phyloP scores from a whole-genome alignment of 495 filamentous ascomycete genomes.

The Hapsidospora chrysogenum region DNA sequence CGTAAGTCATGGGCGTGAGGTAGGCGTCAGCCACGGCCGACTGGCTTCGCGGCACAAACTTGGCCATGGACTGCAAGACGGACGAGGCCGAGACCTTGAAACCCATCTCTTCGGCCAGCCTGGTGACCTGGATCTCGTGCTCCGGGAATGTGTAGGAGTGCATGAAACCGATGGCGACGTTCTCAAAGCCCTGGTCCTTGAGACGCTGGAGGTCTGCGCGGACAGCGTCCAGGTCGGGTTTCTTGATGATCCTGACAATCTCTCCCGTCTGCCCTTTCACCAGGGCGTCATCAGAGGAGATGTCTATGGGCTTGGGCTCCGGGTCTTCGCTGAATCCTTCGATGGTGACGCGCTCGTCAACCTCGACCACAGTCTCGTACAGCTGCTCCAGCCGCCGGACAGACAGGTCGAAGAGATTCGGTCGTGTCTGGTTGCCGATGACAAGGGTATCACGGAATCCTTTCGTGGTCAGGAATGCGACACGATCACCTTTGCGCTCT shows the following conservation, averaged over 20 bases:
- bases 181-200: conserved; percentile 25
- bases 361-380: conserved; percentile 10
- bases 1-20: conserved; percentile 3
- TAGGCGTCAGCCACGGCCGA: conserved; percentile 5
- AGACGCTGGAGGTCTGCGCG: conserved; percentile 24
- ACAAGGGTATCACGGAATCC: conserved; percentile 75
- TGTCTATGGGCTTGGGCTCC: conserved; percentile 8
- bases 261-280: conserved; percentile 33
- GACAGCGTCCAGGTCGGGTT: conserved; percentile 14
- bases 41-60: conserved; percentile 36
- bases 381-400: conserved; percentile 55
- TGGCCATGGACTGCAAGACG: conserved; percentile 48
- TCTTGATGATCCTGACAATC: conserved; percentile 28
- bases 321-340: conserved; percentile 53
- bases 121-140: conserved; percentile 35
- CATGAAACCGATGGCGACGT: conserved; percentile 34
- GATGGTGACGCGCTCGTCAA: conserved; percentile 12
- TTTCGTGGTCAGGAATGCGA: conserved; percentile 70
- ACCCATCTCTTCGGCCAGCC: conserved; percentile 28
- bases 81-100: conserved; percentile 34
- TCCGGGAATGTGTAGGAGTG: conserved; percentile 39
- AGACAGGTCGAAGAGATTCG: conserved; percentile 59
- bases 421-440: conserved; percentile 62
- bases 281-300: conserved; percentile 2
- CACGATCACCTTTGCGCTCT: conserved; percentile 74